phyloP scores from a whole-genome alignment of 2,329 filamentous ascomycete species.

The Pseudogymnoascus sp. region DNA sequence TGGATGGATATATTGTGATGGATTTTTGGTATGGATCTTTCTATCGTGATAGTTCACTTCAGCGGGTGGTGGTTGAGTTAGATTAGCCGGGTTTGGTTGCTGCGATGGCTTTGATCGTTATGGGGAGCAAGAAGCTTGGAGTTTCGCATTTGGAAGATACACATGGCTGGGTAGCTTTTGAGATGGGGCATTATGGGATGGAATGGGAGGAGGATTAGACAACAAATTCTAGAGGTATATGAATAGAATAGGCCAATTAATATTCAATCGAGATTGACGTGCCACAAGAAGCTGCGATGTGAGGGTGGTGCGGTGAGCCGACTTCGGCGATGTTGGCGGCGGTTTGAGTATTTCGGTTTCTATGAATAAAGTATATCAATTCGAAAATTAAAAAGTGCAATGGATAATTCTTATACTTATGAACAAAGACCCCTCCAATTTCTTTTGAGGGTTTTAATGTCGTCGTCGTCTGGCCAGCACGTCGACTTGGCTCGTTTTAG shows the following conservation, averaged over 20 bases:
- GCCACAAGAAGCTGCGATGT: not conserved
- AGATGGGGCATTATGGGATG: not conserved
- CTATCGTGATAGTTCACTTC: not conserved
- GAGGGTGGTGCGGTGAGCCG: not conserved
- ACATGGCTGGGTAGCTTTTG: not conserved
- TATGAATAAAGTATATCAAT: not conserved
- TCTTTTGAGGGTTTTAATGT: not conserved
- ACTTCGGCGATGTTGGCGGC: not conserved
- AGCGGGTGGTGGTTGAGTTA: not conserved
- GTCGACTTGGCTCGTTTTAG: slow-evolving; percentile 16
- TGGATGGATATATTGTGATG: slow-evolving; percentile 2
- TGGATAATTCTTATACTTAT: slow-evolving; percentile 6
- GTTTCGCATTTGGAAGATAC: not conserved
- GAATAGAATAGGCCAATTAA: slow-evolving; percentile 7
- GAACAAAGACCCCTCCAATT: slow-evolving; percentile 7
- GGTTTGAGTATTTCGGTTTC: not conserved
- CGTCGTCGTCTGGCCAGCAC: slow-evolving; percentile 8
- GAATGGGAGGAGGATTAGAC: slow-evolving; percentile 6
- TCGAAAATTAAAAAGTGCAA: not conserved
- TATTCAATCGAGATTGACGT: not conserved
- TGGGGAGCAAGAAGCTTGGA: not conserved
- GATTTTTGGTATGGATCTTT: not conserved
- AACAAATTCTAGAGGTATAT: not conserved
- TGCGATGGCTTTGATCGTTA: not conserved
- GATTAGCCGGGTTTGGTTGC: not conserved